Evolutionary conservation across 495 filamentous ascomycete genomes (phyloP), one percentile per base, ranked within the genome.

Genomic region (Penicillium coprophilum): DNA sequence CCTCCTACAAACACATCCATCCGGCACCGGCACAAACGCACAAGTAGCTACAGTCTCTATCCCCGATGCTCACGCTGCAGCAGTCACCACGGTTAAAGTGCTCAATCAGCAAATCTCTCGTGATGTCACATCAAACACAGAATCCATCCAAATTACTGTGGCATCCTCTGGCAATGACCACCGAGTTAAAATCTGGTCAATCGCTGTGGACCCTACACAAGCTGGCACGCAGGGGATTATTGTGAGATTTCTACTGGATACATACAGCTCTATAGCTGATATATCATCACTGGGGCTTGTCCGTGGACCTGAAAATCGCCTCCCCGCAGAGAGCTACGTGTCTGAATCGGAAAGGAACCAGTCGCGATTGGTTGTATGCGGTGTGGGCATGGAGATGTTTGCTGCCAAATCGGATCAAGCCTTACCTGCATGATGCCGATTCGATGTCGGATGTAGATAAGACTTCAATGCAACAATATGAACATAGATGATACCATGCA

Each of bases 91-190:
- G 0, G 57, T 92, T 0, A 76, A 78, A 6, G 63, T 85, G 12
- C 56, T 89, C 24, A 46, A 41, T 13, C 50, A 58, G 15, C 34
- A 51, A 3, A 20, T 48, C 30, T 55, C 43, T 15, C 51, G 5
- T 41, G 31, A 38, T 23, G 4, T 17, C 39, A 24, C 9, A 38
- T 32, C 49, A 11, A 46, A 46, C 7, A 23, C 44, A 4, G 66
- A 55, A 17, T 50, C 56, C 5, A 46, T 46, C 0, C 60, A 41
- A 0, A 28, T 72, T n/a, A 61, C 44, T n/a, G 55, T 91, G 3
- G 81, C 82, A 6, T 87, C 83, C 2, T 81, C 84, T 0, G 85
- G 90, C 24, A 91, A 89, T 53, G 94, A 97, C 64, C 92, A 96
- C 73, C 79, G 85, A 20, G 65, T 96, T 52, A 90, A 88, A 64